Conservation (phyloP, 306 rosid species). For the Cucurbita maxima region DNA sequence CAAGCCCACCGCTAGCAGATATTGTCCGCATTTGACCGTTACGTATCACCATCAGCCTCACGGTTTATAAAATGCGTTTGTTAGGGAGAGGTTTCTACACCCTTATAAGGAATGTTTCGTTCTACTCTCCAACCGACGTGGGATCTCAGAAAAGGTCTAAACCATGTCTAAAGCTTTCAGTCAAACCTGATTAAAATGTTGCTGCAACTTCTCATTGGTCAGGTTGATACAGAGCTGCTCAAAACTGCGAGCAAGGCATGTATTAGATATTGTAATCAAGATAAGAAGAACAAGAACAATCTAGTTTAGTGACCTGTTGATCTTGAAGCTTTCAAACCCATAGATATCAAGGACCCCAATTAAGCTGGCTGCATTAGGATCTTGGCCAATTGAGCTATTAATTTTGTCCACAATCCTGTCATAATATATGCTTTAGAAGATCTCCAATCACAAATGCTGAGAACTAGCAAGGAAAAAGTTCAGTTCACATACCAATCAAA, state of each 20-base stretch:
- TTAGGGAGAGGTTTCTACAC: no score
- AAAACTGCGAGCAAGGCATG: constrained; percentile 32
- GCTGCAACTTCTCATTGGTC: constrained; percentile 82
- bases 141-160: not conserved
- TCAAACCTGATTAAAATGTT: constrained; percentile 74
- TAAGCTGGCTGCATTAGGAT: constrained; percentile 49
- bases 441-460: not conserved
- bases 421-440: constrained; percentile 9
- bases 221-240: constrained; percentile 88
- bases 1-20: no score
- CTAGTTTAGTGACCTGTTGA: constrained; percentile 38
- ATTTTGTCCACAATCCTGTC: constrained; percentile 78
- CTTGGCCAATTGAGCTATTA: constrained; percentile 82
- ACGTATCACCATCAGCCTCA: no score
- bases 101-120: no score
- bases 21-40: no score
- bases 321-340: constrained; percentile 86
- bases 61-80: no score
- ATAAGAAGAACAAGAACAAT: not conserved
- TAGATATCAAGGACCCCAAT: constrained; percentile 89
- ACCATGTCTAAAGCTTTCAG: not conserved
- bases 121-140: no score
- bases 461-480: not conserved
- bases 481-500: constrained; percentile 58
- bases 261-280: constrained; percentile 2